Evolutionary conservation across 2,329 filamentous ascomycete species (phyloP).

Genomic region (Phialophora expanda): DNA sequence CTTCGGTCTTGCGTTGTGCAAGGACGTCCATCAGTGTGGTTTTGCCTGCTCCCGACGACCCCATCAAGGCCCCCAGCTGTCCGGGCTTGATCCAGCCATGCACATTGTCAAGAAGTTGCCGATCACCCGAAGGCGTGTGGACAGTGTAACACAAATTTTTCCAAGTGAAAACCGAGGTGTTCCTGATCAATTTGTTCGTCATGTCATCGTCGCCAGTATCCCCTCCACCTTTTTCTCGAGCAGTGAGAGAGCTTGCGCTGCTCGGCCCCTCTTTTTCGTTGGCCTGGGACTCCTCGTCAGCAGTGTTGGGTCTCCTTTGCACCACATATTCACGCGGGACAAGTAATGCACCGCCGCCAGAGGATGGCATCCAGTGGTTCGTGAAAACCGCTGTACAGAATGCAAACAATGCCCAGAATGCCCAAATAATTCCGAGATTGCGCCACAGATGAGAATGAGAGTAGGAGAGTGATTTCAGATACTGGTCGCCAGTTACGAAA

Average conservation of each 20-base stretch:
- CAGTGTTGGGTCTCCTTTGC: neutral
- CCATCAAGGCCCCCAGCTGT: constrained; percentile 76
- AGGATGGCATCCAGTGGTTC: neutral
- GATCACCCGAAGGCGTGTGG: constrained; percentile 60
- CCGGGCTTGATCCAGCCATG: constrained; percentile 79
- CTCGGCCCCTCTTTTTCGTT: neutral
- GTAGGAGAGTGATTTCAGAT: constrained; percentile 64
- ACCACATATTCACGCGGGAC: neutral
- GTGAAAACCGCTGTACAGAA: neutral
- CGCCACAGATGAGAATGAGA: constrained; percentile 66
- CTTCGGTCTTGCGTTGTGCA: constrained; percentile 70
- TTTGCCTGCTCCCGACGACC: constrained; percentile 79
- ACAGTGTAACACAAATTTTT: constrained; percentile 74
- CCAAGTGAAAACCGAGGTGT: constrained; percentile 75
- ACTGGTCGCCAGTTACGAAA: constrained; percentile 64
- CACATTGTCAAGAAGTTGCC: constrained; percentile 68
- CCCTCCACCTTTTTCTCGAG: neutral
- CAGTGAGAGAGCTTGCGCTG: neutral
- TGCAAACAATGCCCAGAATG: constrained; percentile 3
- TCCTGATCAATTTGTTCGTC: constrained; percentile 41
- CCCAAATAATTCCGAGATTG: constrained; percentile 69
- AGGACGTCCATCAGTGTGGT: constrained; percentile 74
- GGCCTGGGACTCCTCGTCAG: constrained; percentile 1
- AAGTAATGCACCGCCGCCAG: neutral
- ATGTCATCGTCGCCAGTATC: neutral